phyloP scores from a whole-genome alignment of 2,329 filamentous ascomycete species.

The Bipolaris victoriae region DNA sequence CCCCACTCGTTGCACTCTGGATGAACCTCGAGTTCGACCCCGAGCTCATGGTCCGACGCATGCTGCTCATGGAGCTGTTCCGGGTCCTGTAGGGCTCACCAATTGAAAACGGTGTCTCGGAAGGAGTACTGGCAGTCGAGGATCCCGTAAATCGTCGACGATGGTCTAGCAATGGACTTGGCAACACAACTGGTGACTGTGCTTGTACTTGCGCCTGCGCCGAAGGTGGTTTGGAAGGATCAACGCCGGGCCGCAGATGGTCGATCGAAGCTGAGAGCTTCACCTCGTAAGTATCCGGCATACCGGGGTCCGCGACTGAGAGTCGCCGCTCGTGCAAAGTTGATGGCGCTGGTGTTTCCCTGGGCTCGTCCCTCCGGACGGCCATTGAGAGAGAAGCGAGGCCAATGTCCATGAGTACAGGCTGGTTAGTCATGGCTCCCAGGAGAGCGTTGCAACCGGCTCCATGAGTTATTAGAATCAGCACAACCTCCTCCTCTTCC shows the following conservation, averaged over 20 bases:
- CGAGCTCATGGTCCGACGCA: slow-evolving; percentile 48
- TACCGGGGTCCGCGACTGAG: slow-evolving; percentile 52
- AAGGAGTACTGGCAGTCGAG: slow-evolving; percentile 31
- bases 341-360: slow-evolving; percentile 30
- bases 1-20: slow-evolving; percentile 26
- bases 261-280: slow-evolving; percentile 76
- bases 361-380: slow-evolving; percentile 36
- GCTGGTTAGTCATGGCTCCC: slow-evolving; percentile 87
- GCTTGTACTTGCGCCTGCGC: slow-evolving; percentile 26
- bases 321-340: slow-evolving; percentile 41
- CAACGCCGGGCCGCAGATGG: slow-evolving; percentile 65
- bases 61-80: slow-evolving; percentile 50
- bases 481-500: slow-evolving; percentile 70
- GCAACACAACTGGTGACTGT: slow-evolving; percentile 39
- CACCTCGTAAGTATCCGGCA: slow-evolving; percentile 71
- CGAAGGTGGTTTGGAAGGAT: slow-evolving; percentile 43
- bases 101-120: slow-evolving; percentile 39
- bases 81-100: slow-evolving; percentile 40
- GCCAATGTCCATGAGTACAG: slow-evolving; percentile 86
- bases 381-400: slow-evolving; percentile 94
- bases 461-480: slow-evolving; percentile 90
- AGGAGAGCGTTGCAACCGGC: slow-evolving; percentile 96
- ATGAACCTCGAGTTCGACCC: slow-evolving; percentile 34
- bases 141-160: slow-evolving; percentile 32
- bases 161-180: slow-evolving; percentile 36